phyloP scores from a whole-genome alignment of 1,284 basidiomycete genomes.

The Lignosus rhinocerotis region DNA sequence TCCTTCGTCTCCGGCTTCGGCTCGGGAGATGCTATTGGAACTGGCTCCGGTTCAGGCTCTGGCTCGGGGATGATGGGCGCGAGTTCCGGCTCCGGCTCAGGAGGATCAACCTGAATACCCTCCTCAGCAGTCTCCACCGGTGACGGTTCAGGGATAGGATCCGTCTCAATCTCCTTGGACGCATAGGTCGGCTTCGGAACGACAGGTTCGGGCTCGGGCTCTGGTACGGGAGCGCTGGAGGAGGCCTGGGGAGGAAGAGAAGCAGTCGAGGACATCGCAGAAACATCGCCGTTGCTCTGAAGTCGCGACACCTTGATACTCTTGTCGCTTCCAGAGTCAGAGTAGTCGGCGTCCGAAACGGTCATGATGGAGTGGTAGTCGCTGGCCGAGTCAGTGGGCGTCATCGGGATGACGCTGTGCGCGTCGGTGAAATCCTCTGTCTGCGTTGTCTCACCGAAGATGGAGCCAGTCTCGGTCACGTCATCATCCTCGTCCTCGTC shows the following conservation, averaged over 20 bases:
- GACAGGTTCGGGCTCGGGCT: conserved; percentile 6
- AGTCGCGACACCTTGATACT: conserved; percentile 67
- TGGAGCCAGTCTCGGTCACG: conserved; percentile 61
- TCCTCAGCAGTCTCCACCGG: conserved; percentile 14
- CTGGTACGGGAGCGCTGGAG: conserved; percentile 6
- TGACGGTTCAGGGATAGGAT: conserved; percentile 17
- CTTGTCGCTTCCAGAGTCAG: conserved; percentile 45
- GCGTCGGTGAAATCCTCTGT: conserved; percentile 85
- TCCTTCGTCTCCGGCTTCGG: conserved; percentile 66
- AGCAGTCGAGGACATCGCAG: conserved; percentile 27
- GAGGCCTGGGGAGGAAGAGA: conserved; percentile 19
- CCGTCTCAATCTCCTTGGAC: conserved; percentile 33
- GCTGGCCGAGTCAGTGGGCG: conserved; percentile 54
- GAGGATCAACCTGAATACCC: conserved; percentile 27
- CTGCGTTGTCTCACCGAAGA: conserved; percentile 59
- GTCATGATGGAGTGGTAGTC: conserved; percentile 79
- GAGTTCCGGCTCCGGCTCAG: conserved; percentile 48
- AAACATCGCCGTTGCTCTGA: conserved; percentile 34
- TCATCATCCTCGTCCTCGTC: conserved; percentile 51
- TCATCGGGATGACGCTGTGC: conserved; percentile 64
- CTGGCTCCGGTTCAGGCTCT: conserved; percentile 36
- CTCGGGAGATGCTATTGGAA: conserved; percentile 22
- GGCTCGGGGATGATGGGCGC: neutral
- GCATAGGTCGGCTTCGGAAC: conserved; percentile 37
- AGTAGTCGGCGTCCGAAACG: conserved; percentile 68